Evolutionary conservation across 352 stramenopile genomes (phyloP), one percentile per base, ranked within the genome.

Genomic region (Pythium angustatum): DNA sequence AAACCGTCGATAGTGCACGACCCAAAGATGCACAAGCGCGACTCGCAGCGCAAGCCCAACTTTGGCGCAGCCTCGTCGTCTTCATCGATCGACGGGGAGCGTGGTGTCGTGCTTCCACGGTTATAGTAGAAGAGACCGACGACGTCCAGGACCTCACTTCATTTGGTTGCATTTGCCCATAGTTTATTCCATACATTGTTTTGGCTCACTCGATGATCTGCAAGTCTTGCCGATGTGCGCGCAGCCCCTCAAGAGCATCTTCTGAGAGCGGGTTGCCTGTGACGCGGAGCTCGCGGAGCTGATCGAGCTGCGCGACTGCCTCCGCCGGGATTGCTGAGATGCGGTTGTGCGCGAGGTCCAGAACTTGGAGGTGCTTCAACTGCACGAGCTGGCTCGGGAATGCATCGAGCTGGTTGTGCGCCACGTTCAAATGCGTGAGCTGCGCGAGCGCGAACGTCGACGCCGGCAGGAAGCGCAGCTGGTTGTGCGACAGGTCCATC

Each of bases 401-500:
- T 43, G 59, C 59, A 19, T 64, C 74, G 6, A 97, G 73, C 3
- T 67, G 55, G 63, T 97, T 97, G 58, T 81, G 60, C n/a, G 76
- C 76, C 15, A 94, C 17, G 55, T 94, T 58, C 26, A 97, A 68
- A 14, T 73, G 64, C 58, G 64, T 66, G 22, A 97, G 77, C 15
- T 75, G 56, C 26, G 67, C 36, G 14, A 97, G 77, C 53, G 77
- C 59, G 64, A 95, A 96, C n/a, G 91, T 69, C 17, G 83, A 73
- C 45, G 90, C 88, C 2, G 90, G 90, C 44, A 97, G 74, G 33
- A 74, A 69, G 5, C 69, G 82, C 44, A 97, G 80, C 31, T 82
- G 67, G 65, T 97, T 97, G 58, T 71, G 59, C 10, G 83, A 82
- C 8, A 97, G 64, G 68, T 96, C 79, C 51, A 96, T 81, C 9